phyloP scores from a whole-genome alignment of 2,329 filamentous ascomycete genomes.

The Microascus cirrosus region DNA sequence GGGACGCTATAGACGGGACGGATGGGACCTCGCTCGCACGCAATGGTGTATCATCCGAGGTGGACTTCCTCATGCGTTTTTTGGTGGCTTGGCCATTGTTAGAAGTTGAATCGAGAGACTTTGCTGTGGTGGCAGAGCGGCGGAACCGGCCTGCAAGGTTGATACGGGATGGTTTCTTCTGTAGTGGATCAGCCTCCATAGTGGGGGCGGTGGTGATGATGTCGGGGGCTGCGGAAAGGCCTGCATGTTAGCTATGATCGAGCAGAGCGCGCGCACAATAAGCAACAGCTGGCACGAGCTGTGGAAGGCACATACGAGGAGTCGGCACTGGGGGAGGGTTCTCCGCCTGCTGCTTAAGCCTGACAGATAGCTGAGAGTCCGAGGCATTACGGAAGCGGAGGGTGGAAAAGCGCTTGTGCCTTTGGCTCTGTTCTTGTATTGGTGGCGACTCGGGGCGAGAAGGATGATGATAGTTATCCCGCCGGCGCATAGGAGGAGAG shows the following conservation, averaged over 20 bases:
- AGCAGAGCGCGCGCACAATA: neutral
- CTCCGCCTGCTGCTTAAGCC: conserved; percentile 57
- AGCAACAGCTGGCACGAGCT: neutral
- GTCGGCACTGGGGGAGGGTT: conserved; percentile 46
- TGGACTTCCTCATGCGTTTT: neutral
- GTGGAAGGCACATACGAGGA: conserved; percentile 29
- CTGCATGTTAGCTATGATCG: neutral
- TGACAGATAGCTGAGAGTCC: conserved; percentile 73
- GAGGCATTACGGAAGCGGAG: conserved; percentile 86
- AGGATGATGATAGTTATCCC: conserved; percentile 2
- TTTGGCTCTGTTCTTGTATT: conserved; percentile 41
- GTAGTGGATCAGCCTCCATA: conserved; percentile 41
- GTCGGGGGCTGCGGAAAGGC: conserved; percentile 39
- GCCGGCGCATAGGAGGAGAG: conserved; percentile 8
- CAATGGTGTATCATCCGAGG: neutral
- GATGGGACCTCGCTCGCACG: neutral
- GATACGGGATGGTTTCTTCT: conserved; percentile 45
- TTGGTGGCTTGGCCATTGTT: neutral
- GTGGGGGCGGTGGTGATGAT: conserved; percentile 94
- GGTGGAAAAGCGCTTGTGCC: conserved; percentile 54
- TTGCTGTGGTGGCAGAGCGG: conserved; percentile 35
- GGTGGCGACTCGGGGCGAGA: conserved; percentile 34
- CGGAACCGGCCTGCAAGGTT: conserved; percentile 38
- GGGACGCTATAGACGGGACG: neutral
- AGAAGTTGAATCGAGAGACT: neutral